phyloP scores from a whole-genome alignment of 192 early-diverging fungal genomes.

The Globomyces pollinis-pini region DNA sequence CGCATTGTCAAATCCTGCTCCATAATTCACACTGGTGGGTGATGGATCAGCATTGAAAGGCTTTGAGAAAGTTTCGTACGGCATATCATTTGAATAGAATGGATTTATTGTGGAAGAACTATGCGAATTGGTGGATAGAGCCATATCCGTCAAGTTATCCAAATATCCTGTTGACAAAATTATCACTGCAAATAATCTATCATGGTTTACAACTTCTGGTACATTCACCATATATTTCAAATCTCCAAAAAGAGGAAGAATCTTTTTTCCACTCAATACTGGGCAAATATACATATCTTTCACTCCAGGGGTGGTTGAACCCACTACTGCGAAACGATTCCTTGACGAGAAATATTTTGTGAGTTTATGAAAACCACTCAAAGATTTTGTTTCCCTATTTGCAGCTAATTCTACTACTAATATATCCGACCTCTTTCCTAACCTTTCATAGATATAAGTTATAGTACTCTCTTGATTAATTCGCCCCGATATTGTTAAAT shows the following conservation, averaged over 20 bases:
- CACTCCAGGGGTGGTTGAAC: neutral
- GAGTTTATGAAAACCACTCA: neutral
- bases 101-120: too few species aligned
- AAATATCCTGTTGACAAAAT: too few species aligned
- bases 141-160: too few species aligned
- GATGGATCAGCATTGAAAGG: too few species aligned
- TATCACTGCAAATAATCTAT: too few species aligned
- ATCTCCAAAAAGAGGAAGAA: neutral
- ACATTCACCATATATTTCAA: constrained; percentile 1
- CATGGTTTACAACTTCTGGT: too few species aligned
- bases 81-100: too few species aligned
- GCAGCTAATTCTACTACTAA: neutral
- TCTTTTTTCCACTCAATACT: neutral
- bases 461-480: neutral
- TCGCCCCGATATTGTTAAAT: neutral
- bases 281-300: neutral
- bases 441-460: neutral
- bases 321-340: neutral
- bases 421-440: neutral
- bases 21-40: too few species aligned
- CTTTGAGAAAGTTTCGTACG: too few species aligned
- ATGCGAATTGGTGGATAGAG: too few species aligned
- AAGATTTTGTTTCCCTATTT: neutral
- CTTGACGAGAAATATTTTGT: neutral
- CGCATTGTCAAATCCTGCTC: too few species aligned